A percentile compares a stretch with the other conserved stretches of the same genome.
Conservation (phyloP, 768 basidiomycete genomes). For the Rickenella mellea region DNA sequence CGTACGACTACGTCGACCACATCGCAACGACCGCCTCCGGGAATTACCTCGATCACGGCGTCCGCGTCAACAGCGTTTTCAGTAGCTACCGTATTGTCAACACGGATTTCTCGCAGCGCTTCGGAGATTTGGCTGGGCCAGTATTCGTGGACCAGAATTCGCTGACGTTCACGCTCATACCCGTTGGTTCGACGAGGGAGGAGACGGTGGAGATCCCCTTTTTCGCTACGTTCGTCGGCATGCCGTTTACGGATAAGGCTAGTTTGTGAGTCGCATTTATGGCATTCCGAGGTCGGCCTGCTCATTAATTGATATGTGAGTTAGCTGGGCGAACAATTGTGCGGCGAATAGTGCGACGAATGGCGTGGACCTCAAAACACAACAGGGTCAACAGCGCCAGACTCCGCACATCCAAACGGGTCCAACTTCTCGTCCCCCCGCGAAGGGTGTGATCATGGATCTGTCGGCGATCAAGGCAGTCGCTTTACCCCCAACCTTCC, state of each 20-base stretch:
- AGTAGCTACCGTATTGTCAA: conserved; percentile 44
- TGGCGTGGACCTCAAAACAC: conserved; percentile 33
- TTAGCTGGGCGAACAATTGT: conserved; percentile 53
- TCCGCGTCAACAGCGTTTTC: conserved; percentile 55
- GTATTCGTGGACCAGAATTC: conserved; percentile 35
- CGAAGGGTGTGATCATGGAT: conserved; percentile 28
- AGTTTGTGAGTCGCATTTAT: conserved; percentile 36
- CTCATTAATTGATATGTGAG: conserved; percentile 1
- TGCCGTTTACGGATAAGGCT: conserved; percentile 36
- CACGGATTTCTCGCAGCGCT: conserved; percentile 43
- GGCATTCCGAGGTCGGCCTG: background rate
- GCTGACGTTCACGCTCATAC: conserved; percentile 37
- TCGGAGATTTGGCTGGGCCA: conserved; percentile 49
- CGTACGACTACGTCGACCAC: conserved; percentile 45
- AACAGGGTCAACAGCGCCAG: background rate
- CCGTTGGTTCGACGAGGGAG: conserved; percentile 32
- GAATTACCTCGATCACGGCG: conserved; percentile 53
- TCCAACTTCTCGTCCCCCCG: conserved; percentile 17
- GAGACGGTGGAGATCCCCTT: conserved; percentile 47
- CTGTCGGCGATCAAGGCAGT: conserved; percentile 30
- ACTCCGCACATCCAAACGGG: conserved; percentile 13
- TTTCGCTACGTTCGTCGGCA: conserved; percentile 36
- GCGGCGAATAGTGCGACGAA: conserved; percentile 40
- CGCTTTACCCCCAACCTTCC: conserved; percentile 35
- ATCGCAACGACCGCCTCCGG: conserved; percentile 53